These are phyloP conservation scores for Taphrina flavorubra DNA, from an alignment of 1,139 yeast genomes.

Conservation along the genomic window DNA sequence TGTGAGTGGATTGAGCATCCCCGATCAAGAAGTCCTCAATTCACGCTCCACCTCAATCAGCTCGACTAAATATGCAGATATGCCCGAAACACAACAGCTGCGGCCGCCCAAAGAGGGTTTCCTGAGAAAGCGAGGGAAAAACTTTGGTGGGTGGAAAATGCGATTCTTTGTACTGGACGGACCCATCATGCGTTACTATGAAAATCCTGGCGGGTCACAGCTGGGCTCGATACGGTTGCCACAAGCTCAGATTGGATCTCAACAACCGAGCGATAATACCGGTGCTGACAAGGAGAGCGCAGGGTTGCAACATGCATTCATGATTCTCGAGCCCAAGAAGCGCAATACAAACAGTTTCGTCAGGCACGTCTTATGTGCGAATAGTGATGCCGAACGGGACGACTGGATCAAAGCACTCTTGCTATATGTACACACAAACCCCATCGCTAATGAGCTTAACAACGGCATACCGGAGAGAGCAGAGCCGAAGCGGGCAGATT, in stretches of 20 bases:
- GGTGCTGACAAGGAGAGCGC: conserved; percentile 49
- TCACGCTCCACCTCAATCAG: conserved; percentile 2
- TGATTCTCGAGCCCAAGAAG: conserved; percentile 68
- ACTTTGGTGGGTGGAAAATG: conserved; percentile 71
- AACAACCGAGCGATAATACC: conserved; percentile 57
- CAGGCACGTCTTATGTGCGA: conserved; percentile 80
- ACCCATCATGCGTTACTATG: conserved; percentile 65
- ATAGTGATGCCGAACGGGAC: conserved; percentile 78
- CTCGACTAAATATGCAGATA: conserved; percentile 9
- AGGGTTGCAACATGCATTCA: conserved; percentile 78
- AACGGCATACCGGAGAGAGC: not conserved
- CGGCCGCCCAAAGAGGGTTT: conserved; percentile 65
- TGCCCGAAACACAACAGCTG: not conserved
- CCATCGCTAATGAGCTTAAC: not conserved
- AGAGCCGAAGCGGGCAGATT: conserved; percentile 2
- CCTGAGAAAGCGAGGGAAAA: conserved; percentile 67
- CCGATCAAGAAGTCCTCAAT: conserved; percentile 49
- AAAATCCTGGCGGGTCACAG: conserved; percentile 63
- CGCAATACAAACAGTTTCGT: conserved; percentile 60
- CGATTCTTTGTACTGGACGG: conserved; percentile 77
- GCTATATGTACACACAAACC: conserved; percentile 51
- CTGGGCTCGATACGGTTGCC: conserved; percentile 65
- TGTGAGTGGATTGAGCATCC: conserved; percentile 6
- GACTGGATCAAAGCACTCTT: conserved; percentile 71
- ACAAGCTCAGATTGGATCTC: conserved; percentile 69